Conservation (phyloP, 2,329 filamentous ascomycete genomes). For the Trichoderma gracile region DNA sequence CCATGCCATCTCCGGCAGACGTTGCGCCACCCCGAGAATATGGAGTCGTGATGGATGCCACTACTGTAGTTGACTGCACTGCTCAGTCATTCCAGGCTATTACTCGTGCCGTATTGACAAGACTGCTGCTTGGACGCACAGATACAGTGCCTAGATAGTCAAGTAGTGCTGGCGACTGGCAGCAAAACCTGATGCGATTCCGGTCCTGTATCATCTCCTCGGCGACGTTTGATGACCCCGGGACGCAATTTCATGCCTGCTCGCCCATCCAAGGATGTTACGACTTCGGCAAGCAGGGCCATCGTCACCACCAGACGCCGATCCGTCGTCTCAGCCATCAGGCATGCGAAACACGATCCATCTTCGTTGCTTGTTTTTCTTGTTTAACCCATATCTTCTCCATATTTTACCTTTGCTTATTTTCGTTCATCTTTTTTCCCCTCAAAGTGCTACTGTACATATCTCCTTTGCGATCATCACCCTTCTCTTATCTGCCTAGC, state of each 20-base stretch:
- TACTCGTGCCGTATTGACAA: neutral
- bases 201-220: neutral
- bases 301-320: neutral
- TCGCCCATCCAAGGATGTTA: neutral
- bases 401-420: neutral
- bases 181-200: too few species aligned
- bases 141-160: too few species aligned
- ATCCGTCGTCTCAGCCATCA: conserved; percentile 5
- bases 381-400: neutral
- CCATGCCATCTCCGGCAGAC: conserved; percentile 2
- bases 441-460: too few species aligned
- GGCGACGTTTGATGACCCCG: conserved; percentile 4
- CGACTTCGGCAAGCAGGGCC: neutral
- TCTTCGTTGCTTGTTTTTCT: neutral
- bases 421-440: too few species aligned
- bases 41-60: neutral
- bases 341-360: conserved; percentile 7
- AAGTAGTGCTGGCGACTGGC: neutral
- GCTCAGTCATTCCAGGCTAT: too few species aligned
- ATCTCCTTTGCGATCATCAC: too few species aligned
- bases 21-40: conserved; percentile 6
- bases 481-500: neutral
- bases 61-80: neutral
- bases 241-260: neutral
- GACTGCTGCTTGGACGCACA: neutral